Conservation (phyloP, 768 basidiomycete species). For the Suillus clintonianus region DNA sequence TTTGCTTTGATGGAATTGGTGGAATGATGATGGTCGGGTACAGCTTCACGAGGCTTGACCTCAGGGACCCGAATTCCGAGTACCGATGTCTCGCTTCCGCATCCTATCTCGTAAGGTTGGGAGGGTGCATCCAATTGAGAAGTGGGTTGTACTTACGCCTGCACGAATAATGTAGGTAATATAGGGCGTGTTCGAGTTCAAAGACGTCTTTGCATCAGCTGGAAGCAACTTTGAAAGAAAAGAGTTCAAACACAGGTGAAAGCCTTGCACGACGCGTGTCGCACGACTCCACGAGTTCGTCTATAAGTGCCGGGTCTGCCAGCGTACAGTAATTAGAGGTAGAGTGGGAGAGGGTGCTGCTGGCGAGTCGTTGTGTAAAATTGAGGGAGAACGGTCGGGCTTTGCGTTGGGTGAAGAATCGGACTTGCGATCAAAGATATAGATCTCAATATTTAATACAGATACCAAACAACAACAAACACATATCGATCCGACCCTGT, state of each 20-base stretch:
- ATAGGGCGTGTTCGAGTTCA: conserved; percentile 86
- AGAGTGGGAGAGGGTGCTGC: no score
- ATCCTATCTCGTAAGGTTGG: conserved; percentile 48
- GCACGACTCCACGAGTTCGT: not conserved
- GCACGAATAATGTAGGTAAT: conserved; percentile 93
- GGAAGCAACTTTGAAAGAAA: no score
- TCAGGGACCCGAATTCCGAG: conserved; percentile 95
- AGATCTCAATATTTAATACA: no score
- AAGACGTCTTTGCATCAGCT: conserved; percentile 95
- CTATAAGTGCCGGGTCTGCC: not conserved
- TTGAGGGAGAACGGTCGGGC: no score
- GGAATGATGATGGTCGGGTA: conserved; percentile 97
- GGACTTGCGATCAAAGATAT: no score
- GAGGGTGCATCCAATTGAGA: conserved; percentile 7
- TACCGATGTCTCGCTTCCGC: conserved; percentile 87
- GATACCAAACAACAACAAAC: no score
- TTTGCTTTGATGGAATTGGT: conserved; percentile 96
- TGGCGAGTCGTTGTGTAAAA: no score
- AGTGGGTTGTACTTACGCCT: conserved; percentile 55
- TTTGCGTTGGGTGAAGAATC: no score
- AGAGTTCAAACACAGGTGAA: no score
- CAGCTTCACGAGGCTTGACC: conserved; percentile 77
- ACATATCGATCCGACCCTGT: no score
- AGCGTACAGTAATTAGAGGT: not conserved
- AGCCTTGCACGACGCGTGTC: no score